Evolutionary conservation across 1,139 yeast genomes (phyloP), one percentile per base, ranked within the genome.

Genomic region (Candida gigantensis): DNA sequence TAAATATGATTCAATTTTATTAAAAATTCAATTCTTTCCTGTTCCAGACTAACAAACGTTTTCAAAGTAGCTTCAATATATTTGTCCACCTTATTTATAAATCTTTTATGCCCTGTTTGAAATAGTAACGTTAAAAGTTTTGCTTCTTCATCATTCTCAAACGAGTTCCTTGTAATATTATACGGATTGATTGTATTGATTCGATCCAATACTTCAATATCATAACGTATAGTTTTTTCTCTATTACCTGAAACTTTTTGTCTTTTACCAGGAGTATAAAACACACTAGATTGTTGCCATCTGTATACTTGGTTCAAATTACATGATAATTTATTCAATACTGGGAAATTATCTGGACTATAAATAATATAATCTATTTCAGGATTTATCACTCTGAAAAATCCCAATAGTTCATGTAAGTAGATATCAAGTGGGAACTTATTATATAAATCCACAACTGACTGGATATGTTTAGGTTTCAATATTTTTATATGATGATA

Each of bases 371-470:
- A 49, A 38, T 60, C 60, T 16, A 62, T 34, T 2, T 37, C 43
- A 0, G 68, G 66, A 5, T 54, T 47, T 8, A 56, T 20, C n/a
- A 49, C 42, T 33, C 50, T 52, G 40, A 62, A 60, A 6, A 57
- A 39, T 1, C 53, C 47, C 14, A 65, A 36, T 16, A 65, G 43
- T 11, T 51, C 46, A 29, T 48, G 52, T 29, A 69, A 51, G 12
- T 58, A 49, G 4, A 54, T 55, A 40, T 69, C 74, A 21, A 52
- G 43, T 2, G 75, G 74, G 40, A 65, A 68, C 35, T 62, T 56
- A 4, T 43, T 35, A 27, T 50, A 52, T 26, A 69, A 47, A 31
- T 64, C 72, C 2, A 58, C 57, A 13, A 62, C 62, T 24, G 55
- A 44, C 36, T 60, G 57, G 5, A 65, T 55, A 33, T 67, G 71